Conservation (phyloP, 192 early-diverging fungal species). For the Coemansia sp. region DNA sequence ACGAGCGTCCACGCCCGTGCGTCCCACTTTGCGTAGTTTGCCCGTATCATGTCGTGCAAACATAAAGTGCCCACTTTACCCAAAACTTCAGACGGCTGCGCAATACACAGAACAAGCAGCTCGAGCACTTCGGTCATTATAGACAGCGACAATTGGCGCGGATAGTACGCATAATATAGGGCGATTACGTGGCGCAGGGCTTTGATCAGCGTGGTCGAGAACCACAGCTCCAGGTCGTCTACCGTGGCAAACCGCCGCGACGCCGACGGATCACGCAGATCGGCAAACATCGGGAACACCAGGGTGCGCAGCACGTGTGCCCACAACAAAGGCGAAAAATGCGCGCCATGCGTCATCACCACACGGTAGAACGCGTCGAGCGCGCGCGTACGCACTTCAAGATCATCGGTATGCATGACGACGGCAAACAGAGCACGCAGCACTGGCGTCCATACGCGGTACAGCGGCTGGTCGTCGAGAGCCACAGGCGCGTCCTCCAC, state of each 20-base stretch:
- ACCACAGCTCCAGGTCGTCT: conserved; percentile 89
- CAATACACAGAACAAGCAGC: conserved; percentile 80
- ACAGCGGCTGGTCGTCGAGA: conserved; percentile 59
- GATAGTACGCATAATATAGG: conserved; percentile 75
- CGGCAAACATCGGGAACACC: conserved; percentile 89
- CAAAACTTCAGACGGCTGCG: conserved; percentile 89
- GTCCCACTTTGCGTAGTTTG: conserved; percentile 73
- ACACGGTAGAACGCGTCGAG: conserved; percentile 82
- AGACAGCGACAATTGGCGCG: conserved; percentile 59
- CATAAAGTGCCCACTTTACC: conserved; percentile 87
- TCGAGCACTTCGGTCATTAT: conserved; percentile 79
- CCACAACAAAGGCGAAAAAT: conserved; percentile 81
- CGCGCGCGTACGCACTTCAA: conserved; percentile 87
- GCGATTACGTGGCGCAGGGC: conserved; percentile 85
- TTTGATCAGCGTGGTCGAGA: conserved; percentile 91
- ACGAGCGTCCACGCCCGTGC: conserved; percentile 69
- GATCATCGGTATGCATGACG: conserved; percentile 84
- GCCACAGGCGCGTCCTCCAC: conserved; percentile 4
- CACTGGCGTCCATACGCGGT: conserved; percentile 83
- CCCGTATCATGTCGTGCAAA: conserved; percentile 82
- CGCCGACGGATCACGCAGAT: conserved; percentile 60
- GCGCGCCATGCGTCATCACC: conserved; percentile 68
- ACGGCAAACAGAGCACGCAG: conserved; percentile 84
- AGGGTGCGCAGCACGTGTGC: conserved; percentile 75
- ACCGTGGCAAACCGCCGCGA: conserved; percentile 65